phyloP scores from a whole-genome alignment of 108 stramenopile species.

The Skeletonema potamos region DNA sequence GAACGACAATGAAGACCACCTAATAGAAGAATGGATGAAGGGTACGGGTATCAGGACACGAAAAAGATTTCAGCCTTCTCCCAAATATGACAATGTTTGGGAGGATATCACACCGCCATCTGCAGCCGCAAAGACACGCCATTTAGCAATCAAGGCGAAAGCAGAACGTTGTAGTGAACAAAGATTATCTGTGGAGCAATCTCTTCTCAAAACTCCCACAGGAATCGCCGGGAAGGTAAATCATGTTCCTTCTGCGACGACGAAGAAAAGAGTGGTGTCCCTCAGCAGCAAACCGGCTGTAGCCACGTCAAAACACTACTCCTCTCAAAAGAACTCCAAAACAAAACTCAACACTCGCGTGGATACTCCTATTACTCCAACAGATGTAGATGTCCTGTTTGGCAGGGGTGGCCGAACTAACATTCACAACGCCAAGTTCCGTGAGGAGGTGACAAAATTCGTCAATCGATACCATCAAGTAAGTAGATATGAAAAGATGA shows the following conservation, averaged over 20 bases:
- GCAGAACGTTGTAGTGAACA: neutral
- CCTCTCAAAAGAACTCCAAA: neutral
- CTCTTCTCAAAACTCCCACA: neutral
- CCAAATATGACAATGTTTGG: neutral
- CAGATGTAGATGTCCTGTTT: constrained; percentile 47
- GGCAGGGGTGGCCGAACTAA: constrained; percentile 79
- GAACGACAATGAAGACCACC: neutral
- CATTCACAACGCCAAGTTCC: constrained; percentile 81
- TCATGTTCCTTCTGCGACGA: neutral
- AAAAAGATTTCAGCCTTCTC: neutral
- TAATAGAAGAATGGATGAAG: neutral
- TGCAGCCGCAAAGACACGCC: neutral
- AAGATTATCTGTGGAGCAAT: neutral
- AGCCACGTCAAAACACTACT: neutral
- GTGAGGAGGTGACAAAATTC: constrained; percentile 57
- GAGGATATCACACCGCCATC: neutral
- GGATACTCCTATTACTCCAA: constrained; percentile 4
- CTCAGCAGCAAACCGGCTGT: neutral
- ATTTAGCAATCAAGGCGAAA: neutral
- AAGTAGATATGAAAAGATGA: constrained; percentile 68
- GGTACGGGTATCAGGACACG: neutral
- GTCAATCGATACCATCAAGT: constrained; percentile 31
- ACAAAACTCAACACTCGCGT: neutral
- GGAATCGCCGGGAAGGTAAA: neutral
- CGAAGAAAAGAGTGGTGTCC: neutral